Conservation (phyloP, 495 filamentous ascomycete genomes). For the Elasticomyces elasticus region DNA sequence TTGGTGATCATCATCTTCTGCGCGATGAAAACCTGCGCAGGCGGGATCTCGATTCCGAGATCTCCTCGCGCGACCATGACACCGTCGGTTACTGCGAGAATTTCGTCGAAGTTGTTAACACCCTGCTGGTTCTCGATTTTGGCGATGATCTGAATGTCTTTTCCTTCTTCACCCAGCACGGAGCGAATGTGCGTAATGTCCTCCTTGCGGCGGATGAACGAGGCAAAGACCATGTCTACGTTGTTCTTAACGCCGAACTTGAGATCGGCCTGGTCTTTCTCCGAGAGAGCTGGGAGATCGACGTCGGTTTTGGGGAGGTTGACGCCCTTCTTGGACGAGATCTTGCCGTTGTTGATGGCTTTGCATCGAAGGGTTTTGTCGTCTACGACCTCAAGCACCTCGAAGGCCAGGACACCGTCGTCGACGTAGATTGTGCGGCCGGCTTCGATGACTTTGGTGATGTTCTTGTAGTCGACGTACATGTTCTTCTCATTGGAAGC, state of each 20-base stretch:
- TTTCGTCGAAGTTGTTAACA: slow-evolving; percentile 97
- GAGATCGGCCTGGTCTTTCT: slow-evolving; percentile 92
- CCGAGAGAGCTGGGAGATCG: slow-evolving; percentile 93
- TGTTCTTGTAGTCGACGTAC: slow-evolving; percentile 99
- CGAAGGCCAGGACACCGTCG: slow-evolving; percentile 91
- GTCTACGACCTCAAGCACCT: slow-evolving; percentile 79
- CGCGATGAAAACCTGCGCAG: slow-evolving; percentile 94
- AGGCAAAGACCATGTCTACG: slow-evolving; percentile 98
- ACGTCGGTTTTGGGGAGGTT: slow-evolving; percentile 98
- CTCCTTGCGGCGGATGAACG: slow-evolving; percentile 86
- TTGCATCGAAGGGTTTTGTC: slow-evolving; percentile 74
- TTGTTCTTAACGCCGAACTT: slow-evolving; percentile 94
- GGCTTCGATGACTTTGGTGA: slow-evolving; percentile 91
- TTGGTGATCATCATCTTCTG: slow-evolving; percentile 99
- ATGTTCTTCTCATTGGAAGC: slow-evolving; percentile 81
- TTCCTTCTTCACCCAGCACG: slow-evolving; percentile 83
- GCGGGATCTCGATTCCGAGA: slow-evolving; percentile 95
- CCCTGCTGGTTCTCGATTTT: slow-evolving; percentile 99
- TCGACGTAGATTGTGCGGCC: slow-evolving; percentile 97
- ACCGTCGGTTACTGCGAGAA: slow-evolving; percentile 90
- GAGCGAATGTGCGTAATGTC: slow-evolving; percentile 89
- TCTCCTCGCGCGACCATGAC: slow-evolving; percentile 99
- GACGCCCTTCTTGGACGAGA: slow-evolving; percentile 96
- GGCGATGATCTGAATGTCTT: slow-evolving; percentile 97
- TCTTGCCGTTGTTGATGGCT: slow-evolving; percentile 93